Percentiles rank a stretch among this genome's conserved stretches.
These are phyloP conservation scores for Pichia eremophila DNA, from an alignment of 805 yeast species.

Conservation along the genomic window DNA sequence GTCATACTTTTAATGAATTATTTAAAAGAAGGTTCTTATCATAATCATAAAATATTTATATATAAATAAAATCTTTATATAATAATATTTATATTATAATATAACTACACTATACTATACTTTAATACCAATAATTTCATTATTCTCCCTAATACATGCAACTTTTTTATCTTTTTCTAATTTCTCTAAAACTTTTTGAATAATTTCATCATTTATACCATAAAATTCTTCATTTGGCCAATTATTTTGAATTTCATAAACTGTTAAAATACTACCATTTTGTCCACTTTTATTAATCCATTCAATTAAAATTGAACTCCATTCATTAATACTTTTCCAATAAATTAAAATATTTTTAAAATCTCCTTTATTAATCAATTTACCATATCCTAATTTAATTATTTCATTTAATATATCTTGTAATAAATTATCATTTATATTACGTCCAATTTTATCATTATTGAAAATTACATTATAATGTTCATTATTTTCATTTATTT, in stretches of 20 bases:
- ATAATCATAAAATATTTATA: too few relatives aligned
- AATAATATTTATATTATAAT: background rate
- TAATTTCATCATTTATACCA: background rate
- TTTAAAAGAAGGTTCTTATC: background rate
- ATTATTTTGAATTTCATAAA: too few relatives aligned
- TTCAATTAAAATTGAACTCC: background rate
- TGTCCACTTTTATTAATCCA: background rate
- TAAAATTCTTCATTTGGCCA: background rate
- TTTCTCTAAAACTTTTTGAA: background rate
- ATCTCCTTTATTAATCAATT: too few relatives aligned
- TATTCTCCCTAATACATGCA: background rate
- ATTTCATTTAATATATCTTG: background rate
- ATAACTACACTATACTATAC: background rate
- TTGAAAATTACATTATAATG: background rate
- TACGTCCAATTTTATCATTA: background rate
- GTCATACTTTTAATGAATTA: constrained; percentile 51
- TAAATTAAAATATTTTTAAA: background rate
- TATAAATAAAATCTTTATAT: too few relatives aligned
- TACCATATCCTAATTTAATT: background rate
- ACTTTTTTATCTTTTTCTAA: background rate
- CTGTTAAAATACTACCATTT: background rate
- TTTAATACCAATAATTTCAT: background rate
- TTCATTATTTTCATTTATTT: background rate
- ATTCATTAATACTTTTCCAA: background rate
- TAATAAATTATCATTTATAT: background rate